Conservation (phyloP, 2,329 filamentous ascomycete species). For the Fusarium mundagurra region DNA sequence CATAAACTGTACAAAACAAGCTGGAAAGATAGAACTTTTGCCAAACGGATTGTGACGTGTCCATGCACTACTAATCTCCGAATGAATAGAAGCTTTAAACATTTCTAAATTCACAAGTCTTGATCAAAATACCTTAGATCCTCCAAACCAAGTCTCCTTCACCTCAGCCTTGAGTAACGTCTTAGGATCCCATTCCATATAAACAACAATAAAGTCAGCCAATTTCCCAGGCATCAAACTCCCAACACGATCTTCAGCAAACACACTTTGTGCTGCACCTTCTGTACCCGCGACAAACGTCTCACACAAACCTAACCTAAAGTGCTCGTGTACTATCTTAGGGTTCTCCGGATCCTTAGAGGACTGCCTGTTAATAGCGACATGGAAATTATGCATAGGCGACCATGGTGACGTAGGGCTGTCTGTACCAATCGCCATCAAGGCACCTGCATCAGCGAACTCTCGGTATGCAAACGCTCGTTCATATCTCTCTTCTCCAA, state of each 20-base stretch:
- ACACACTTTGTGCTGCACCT: constrained; percentile 63
- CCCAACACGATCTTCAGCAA: constrained; percentile 59
- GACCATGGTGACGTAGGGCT: constrained; percentile 65
- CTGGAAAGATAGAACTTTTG: background rate
- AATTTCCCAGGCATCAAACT: constrained; percentile 59
- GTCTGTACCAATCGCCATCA: constrained; percentile 65
- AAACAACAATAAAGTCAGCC: constrained; percentile 62
- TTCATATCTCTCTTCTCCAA: constrained; percentile 60
- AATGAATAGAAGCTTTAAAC: too few species aligned
- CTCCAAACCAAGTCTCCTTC: constrained; percentile 62
- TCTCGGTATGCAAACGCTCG: constrained; percentile 70
- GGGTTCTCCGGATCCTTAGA: constrained; percentile 55
- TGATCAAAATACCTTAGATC: constrained; percentile 27
- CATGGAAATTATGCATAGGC: constrained; percentile 63
- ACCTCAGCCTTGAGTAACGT: constrained; percentile 57
- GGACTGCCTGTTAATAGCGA: constrained; percentile 65
- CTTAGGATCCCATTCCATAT: constrained; percentile 59
- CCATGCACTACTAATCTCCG: too few species aligned
- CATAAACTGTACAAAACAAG: accelerated
- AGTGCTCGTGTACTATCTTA: constrained; percentile 60
- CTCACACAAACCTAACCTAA: constrained; percentile 59
- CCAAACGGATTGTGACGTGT: background rate
- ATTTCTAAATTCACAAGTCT: too few species aligned
- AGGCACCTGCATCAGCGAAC: constrained; percentile 61
- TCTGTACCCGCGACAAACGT: constrained; percentile 60